Evolutionary conservation across 306 rosid genomes (phyloP).

Genomic region (Urtica urens): DNA sequence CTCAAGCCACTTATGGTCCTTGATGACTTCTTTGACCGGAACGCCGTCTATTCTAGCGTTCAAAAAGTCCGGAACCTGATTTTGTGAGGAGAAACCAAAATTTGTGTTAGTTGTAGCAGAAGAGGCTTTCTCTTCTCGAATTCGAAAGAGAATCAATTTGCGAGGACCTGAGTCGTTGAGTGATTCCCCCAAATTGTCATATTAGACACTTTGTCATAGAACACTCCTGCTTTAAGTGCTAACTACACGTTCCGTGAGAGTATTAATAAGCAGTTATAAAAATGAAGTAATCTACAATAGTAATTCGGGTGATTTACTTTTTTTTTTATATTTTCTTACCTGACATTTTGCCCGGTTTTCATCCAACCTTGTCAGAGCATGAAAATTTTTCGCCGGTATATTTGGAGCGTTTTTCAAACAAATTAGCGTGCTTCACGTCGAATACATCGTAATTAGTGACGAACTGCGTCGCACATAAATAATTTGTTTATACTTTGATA

Average conservation of each 20-base stretch:
- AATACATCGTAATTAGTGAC: conserved; percentile 14
- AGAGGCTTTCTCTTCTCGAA: conserved; percentile 2
- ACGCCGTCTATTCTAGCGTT: conserved; percentile 78
- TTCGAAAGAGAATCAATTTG: conserved; percentile 9
- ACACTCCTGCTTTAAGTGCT: conserved; percentile 96
- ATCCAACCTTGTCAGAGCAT: conserved; percentile 90
- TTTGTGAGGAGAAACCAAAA: too few relatives aligned
- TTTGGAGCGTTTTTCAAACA: conserved; percentile 96
- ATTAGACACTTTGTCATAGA: conserved; percentile 91
- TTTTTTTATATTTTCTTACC: conserved; percentile 46
- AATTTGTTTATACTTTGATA: conserved; percentile 11
- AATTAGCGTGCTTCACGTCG: conserved; percentile 59
- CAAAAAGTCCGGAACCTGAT: conserved; percentile 93
- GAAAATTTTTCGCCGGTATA: conserved; percentile 88
- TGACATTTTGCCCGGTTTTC: conserved; percentile 98
- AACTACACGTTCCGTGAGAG: too few relatives aligned
- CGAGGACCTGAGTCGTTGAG: conserved; percentile 94
- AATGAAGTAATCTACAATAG: too few relatives aligned
- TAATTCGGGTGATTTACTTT: too few relatives aligned
- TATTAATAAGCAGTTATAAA: too few relatives aligned
- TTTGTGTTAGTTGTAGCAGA: conserved; percentile 14
- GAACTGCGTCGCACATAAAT: conserved; percentile 6
- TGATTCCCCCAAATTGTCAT: conserved; percentile 98
- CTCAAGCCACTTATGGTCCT: conserved; percentile 83
- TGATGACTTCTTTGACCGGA: conserved; percentile 79